Evolutionary conservation across 139 green algal genomes (phyloP).

Genomic region (Chlorella sp.): DNA sequence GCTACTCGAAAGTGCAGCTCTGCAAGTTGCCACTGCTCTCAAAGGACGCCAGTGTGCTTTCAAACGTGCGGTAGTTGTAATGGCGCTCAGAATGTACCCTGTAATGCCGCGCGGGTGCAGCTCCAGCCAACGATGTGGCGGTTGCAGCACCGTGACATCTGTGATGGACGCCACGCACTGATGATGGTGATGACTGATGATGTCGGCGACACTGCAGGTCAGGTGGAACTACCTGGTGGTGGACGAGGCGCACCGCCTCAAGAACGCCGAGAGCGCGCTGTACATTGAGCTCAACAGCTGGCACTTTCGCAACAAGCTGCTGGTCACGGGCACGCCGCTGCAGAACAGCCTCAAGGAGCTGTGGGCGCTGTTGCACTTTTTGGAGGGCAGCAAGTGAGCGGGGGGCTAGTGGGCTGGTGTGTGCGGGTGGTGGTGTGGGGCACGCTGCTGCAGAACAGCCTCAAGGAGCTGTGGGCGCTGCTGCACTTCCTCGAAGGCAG

Average conservation of each 20-base stretch:
- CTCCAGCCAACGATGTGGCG: too few species aligned
- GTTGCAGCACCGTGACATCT: too few species aligned
- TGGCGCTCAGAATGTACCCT: too few species aligned
- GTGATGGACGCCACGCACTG: too few species aligned
- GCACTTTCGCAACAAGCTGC: conserved; percentile 79
- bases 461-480: conserved; percentile 80
- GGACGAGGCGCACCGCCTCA: conserved; percentile 83
- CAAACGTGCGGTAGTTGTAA: too few species aligned
- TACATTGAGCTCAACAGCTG: conserved; percentile 70
- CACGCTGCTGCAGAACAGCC: conserved; percentile 74
- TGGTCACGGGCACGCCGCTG: conserved; percentile 85
- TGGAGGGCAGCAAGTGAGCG: conserved; percentile 59
- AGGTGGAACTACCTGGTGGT: conserved; percentile 85
- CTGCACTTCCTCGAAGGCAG: conserved; percentile 83
- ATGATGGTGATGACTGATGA: too few species aligned
- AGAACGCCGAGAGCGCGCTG: conserved; percentile 83
- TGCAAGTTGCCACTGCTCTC: too few species aligned
- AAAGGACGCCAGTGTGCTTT: too few species aligned
- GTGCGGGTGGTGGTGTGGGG: conserved; percentile 90
- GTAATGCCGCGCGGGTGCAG: too few species aligned
- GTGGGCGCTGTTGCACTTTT: conserved; percentile 88
- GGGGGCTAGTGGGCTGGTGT: too few species aligned
- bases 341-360: conserved; percentile 71
- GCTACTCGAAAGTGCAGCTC: too few species aligned
- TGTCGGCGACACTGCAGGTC: conserved; percentile 28